Evolutionary conservation across 2,329 filamentous ascomycete species (phyloP), one percentile per base, ranked within the genome.

Genomic region (Aspergillus texensis): DNA sequence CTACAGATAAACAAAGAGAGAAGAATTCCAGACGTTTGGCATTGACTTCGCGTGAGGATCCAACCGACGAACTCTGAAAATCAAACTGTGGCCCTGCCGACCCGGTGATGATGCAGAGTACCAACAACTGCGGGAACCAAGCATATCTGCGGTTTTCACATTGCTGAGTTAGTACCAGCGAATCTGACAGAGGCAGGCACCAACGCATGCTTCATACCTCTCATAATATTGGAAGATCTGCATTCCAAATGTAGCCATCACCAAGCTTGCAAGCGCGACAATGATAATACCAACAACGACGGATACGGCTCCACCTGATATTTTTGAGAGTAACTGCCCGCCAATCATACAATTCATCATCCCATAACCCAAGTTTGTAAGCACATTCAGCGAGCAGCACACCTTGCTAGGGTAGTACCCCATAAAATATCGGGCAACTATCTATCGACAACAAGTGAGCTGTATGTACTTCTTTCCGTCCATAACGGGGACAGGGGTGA

Each of bases 321-420:
- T 72, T 28, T 72, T 77, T 16, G 79, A 81, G 21, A 82, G 70
- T n/a, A 82, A 72, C 62, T 81, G 79, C 6, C 80, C 80, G 50
- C 78, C 79, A n/a, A 81, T 72, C 32, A 80, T 76, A 41, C 73
- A 73, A 67, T 78, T 79, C 60, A 81, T 75, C 71, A 81, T 80
- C 36, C 77, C 75, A 52, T 79, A 81, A 16, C 80, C 80, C 21
- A 80, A 57, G 69, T 79, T 79, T 57, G 79, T 79, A 36, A 81
- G 70, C 19, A 81, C 72, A 57, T 81, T 81, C 28, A 81, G 67
- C 4, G 74, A 69, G 65, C 72, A 79, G 70, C 70, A 77, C 39
- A 80, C 65, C 66, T 79, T 80, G 63, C 73, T 76, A 11, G 79
- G 78, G 45, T 77, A 80, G 64, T 80, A 81, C 6, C 79, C 79